These are phyloP conservation scores for Grosmannia penicillata DNA, from an alignment of 2,329 filamentous ascomycete species.

Conservation along the genomic window DNA sequence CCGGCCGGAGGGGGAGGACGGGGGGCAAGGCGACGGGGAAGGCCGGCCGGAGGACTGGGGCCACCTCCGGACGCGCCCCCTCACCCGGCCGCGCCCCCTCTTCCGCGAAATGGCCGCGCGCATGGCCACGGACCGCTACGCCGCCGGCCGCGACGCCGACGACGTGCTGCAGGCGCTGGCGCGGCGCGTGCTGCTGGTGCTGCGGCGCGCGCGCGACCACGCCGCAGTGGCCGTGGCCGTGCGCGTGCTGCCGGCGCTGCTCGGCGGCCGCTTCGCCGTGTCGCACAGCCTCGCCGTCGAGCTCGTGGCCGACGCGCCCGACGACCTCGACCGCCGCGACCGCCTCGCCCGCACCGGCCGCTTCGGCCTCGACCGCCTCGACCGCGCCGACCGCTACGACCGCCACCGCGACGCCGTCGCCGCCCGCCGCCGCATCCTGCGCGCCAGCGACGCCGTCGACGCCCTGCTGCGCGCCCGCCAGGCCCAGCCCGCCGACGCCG, in stretches of 20 bases:
- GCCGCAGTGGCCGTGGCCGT: conserved; percentile 31
- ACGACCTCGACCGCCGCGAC: conserved; percentile 7
- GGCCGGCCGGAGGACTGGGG: too few species aligned
- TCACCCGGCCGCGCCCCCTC: too few species aligned
- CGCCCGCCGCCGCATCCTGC: conserved; percentile 14
- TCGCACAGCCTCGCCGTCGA: conserved; percentile 18
- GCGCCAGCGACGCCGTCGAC: conserved; percentile 14
- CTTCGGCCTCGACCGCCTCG: conserved; percentile 10
- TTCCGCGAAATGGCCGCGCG: conserved; percentile 16
- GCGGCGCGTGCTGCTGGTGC: conserved; percentile 19
- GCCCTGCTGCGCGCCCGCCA: conserved; percentile 10
- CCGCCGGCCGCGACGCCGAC: conserved; percentile 5
- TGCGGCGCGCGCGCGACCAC: conserved; percentile 29
- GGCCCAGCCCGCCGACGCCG: background rate
- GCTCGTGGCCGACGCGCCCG: conserved; percentile 15
- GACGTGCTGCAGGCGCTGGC: conserved; percentile 14
- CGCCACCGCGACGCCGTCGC: conserved; percentile 10
- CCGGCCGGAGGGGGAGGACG: too few species aligned
- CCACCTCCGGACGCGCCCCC: conserved; percentile 10
- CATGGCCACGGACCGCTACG: background rate
- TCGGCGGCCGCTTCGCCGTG: conserved; percentile 14
- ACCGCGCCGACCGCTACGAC: conserved; percentile 3
- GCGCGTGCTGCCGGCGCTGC: conserved; percentile 15
- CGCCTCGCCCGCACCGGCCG: conserved; percentile 9
- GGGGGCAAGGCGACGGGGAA: too few species aligned